Base-by-base conservation (phyloP, 352 stramenopile genomes). In the Halophytophthora batemanensis region DNA sequence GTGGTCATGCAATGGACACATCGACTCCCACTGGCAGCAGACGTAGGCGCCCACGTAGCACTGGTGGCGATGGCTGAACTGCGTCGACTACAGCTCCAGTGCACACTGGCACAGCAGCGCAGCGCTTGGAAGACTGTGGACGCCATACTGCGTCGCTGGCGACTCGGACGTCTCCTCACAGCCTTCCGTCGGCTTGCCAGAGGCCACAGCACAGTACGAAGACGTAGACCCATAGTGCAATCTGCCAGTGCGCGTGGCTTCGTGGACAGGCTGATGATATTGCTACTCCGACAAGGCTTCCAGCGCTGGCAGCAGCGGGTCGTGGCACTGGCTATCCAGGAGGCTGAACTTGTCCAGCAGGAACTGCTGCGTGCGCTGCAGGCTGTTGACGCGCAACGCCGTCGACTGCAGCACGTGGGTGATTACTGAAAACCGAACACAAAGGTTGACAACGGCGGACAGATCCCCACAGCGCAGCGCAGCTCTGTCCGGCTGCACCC, bases 251-350 rank as follows among this genome's bases (percentile, higher is more conserved):
- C 51, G 14, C 50, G 62, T 13, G 71, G 54, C 8, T 66, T 78
- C 25, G 41, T 49, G 13, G 46, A 57, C 13, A 68, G 49, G n/a
- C 41, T 82, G 25, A 18, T 28, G 2, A 35, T 43, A 13, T 28
- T 66, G 7, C 15, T 74, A 18, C 15, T 60, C 19, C 58, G 71
- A 18, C 59, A 18, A 4, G 59, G 50, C 6, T 89, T 89, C 41
- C 34, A 51, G 11, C 23, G 44, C 37, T 90, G 78, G 78, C 86
- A 85, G 50, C 18, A 36, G 15, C 62, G 67, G 57, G 83, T 80
- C 64, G 45, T 89, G 15, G 48, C 49, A 4, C 14, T 51, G 7
- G 78, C 78, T n/a, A 55, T 83, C 14, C 29, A 55, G 15, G 53
- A 77, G 25, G 78, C 74, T 7, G 62, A 85, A 34, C 49, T 53